Evolutionary conservation across 78 protist species (phyloP), one percentile per base, ranked within the genome.

Genomic region (Protostelium mycophagum): DNA sequence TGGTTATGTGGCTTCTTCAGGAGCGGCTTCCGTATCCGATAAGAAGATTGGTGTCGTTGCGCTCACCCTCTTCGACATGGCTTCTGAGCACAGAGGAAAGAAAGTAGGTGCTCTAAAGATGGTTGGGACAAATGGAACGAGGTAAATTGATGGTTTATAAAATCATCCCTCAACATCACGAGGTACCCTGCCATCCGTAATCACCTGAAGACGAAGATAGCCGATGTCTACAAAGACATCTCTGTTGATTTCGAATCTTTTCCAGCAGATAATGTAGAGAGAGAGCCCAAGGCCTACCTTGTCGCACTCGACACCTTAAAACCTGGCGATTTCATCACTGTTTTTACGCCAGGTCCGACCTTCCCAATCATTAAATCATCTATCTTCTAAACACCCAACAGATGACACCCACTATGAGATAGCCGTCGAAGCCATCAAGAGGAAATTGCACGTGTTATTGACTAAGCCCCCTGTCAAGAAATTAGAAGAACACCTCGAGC

Each of bases 381-480:
- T 5, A 25, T 51, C 73, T 25, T 51, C 73, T 51, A 51, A 51
- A 5, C 73, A 25, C 73, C 73, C 73, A 51, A 5, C 73, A 51
- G 96, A 94, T 86, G 90, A 91, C 93, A 94, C 96, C 28, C 96
- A 94, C 83, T 88, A 0, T 28, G 88, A 84, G 38, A 91, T 94
- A 35, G 90, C 91, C 5, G 0, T 0, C 84, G 84, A 84, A 0
- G 91, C 92, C 91, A 5, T 94, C 34, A 36, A 85, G 91, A 36
- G 63, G 28, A 88, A 91, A 29, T 0, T 94, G 86, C 96, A 94
- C 90, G 96, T 94, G 84, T 88, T 94, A 28, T 28, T 91, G 0
- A 94, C 96, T 28, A 94, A 94, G 89, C 96, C 96, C 0, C 85
- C 91, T 31, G 90, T 86, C 36, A 94, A 91, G 89, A 91, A 91